Evolutionary conservation across 768 basidiomycete species (phyloP).

Genomic region (Rhodocollybia butyracea): DNA sequence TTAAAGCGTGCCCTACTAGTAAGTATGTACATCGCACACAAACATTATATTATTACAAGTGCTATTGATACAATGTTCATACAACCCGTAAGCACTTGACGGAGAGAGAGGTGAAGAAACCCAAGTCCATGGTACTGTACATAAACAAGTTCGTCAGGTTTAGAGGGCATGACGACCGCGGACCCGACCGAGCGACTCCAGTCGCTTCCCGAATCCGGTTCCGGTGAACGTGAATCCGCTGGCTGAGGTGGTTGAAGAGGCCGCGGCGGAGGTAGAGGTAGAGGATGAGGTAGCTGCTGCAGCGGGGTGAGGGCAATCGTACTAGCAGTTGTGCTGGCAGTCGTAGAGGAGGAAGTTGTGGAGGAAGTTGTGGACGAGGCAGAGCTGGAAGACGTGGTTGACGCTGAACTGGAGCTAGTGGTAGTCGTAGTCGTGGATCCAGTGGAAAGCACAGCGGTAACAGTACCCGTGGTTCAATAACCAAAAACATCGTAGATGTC

Average conservation of each 20-base stretch:
- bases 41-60: not conserved
- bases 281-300: not conserved
- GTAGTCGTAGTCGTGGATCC: not conserved
- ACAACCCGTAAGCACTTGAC: not conserved
- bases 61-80: too few relatives aligned
- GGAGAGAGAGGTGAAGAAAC: not conserved
- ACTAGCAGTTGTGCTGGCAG: too few relatives aligned
- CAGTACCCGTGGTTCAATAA: constrained; percentile 1
- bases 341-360: not conserved
- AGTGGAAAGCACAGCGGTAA: not conserved
- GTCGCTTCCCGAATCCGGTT: constrained; percentile 3
- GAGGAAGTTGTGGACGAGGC: not conserved
- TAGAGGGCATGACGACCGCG: too few relatives aligned
- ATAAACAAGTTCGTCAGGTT: too few relatives aligned
- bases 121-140: not conserved
- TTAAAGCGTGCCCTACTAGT: too few relatives aligned
- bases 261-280: not conserved
- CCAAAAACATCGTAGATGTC: constrained; percentile 2
- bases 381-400: not conserved
- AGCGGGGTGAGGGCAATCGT: too few relatives aligned
- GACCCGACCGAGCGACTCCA: too few relatives aligned
- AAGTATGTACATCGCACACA: not conserved
- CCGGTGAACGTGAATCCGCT: not conserved
- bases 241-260: not conserved
- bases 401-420: not conserved